Evolutionary conservation across 768 basidiomycete genomes (phyloP).

Genomic region (Suillus cothurnatus): DNA sequence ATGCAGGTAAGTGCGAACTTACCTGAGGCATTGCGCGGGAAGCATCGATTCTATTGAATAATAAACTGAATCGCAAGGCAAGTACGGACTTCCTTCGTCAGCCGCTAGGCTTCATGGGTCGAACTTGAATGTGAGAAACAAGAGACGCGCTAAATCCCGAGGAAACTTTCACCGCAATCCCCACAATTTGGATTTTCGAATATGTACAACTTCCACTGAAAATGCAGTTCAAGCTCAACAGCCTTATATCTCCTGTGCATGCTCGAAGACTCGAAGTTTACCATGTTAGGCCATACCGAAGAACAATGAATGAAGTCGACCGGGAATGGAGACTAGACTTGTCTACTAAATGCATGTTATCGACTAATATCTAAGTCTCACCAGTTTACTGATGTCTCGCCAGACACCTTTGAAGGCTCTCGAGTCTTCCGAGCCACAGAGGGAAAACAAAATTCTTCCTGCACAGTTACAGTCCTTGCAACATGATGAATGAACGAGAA

Average conservation of each 20-base stretch:
- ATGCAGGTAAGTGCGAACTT: neutral
- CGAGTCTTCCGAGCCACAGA: too few relatives aligned
- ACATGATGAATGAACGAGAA: too few relatives aligned
- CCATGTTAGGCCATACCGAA: neutral
- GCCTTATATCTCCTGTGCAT: neutral
- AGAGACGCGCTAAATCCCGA: slow-evolving; percentile 18
- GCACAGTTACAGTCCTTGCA: too few relatives aligned
- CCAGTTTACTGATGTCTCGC: too few relatives aligned
- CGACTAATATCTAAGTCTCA: too few relatives aligned
- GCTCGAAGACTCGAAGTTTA: neutral
- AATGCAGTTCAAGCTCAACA: neutral
- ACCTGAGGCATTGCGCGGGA: neutral
- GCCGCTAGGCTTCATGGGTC: slow-evolving; percentile 13
- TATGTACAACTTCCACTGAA: neutral
- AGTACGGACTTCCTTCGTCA: slow-evolving; percentile 6
- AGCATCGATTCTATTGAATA: slow-evolving; percentile 41
- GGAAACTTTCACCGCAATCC: neutral
- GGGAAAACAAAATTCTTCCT: too few relatives aligned
- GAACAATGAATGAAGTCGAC: neutral
- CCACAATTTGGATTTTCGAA: neutral
- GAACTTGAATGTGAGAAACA: slow-evolving; percentile 20
- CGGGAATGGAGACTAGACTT: neutral
- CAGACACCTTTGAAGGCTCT: too few relatives aligned
- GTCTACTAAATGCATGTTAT: neutral
- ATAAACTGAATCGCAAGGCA: slow-evolving; percentile 39